Conservation (phyloP, 192 early-diverging fungal species). For the Umbelopsis sp. region DNA sequence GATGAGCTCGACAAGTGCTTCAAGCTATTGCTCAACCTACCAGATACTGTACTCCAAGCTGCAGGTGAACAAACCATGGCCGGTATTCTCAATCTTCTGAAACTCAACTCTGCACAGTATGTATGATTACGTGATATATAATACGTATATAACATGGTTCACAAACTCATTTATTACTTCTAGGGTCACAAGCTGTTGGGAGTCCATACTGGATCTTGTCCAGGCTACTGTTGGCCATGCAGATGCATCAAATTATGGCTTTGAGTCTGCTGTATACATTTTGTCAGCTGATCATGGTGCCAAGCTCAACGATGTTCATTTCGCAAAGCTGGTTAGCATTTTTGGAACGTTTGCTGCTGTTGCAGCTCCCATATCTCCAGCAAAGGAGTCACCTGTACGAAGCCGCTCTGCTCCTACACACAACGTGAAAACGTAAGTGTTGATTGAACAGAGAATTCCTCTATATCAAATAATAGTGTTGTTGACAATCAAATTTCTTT, state of each 20-base stretch:
- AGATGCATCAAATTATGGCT: slow-evolving; percentile 61
- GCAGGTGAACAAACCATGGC: slow-evolving; percentile 80
- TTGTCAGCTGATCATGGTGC: slow-evolving; percentile 50
- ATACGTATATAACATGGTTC: too few relatives aligned
- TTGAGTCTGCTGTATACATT: slow-evolving; percentile 63
- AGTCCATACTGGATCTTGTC: slow-evolving; percentile 56
- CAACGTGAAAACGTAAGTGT: slow-evolving; percentile 8
- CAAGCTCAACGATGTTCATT: slow-evolving; percentile 58
- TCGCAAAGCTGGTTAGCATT: slow-evolving; percentile 75
- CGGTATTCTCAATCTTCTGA: slow-evolving; percentile 64
- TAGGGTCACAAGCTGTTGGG: slow-evolving; percentile 45
- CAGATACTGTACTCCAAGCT: slow-evolving; percentile 58
- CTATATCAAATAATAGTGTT: neutral
- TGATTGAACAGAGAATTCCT: neutral
- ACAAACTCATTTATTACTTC: slow-evolving; percentile 14
- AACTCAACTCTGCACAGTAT: slow-evolving; percentile 3
- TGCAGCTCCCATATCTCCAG: slow-evolving; percentile 24
- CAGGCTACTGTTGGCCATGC: slow-evolving; percentile 57
- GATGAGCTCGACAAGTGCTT: slow-evolving; percentile 54
- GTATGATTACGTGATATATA: neutral
- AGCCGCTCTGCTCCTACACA: neutral
- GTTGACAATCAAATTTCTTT: neutral
- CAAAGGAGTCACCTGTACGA: slow-evolving; percentile 9
- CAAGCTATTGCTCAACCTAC: slow-evolving; percentile 54
- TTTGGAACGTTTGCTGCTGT: slow-evolving; percentile 65